These are phyloP conservation scores for Trametes elegans DNA, from an alignment of 768 basidiomycete genomes.

Conservation along the genomic window DNA sequence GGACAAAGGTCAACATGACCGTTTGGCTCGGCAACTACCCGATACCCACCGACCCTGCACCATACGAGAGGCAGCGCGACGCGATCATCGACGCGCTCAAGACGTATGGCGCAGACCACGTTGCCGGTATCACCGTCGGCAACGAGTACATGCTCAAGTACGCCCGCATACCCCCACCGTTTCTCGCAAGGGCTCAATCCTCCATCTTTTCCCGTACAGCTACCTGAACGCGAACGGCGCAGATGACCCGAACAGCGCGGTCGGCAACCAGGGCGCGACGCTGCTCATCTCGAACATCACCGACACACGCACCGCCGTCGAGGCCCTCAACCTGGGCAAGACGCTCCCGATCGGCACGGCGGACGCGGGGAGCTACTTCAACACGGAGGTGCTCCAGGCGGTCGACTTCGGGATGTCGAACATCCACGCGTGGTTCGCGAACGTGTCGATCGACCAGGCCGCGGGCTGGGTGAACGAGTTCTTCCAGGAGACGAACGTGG, in stretches of 20 bases:
- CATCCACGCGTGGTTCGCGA: conserved; percentile 95
- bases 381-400: conserved; percentile 56
- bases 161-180: conserved; percentile 19
- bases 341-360: conserved; percentile 71
- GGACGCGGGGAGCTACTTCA: conserved; percentile 88
- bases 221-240: conserved; percentile 50
- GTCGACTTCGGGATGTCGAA: conserved; percentile 86
- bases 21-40: conserved; percentile 78
- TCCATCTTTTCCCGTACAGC: conserved; percentile 34
- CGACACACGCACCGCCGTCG: conserved; percentile 59
- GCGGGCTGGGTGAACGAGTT: conserved; percentile 82
- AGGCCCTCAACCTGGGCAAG: conserved; percentile 54
- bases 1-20: conserved; percentile 83
- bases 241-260: conserved; percentile 53
- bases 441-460: conserved; percentile 59
- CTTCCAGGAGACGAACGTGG: conserved; percentile 68
- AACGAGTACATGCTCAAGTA: conserved; percentile 89
- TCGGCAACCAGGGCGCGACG: conserved; percentile 62
- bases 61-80: conserved; percentile 73
- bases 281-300: conserved; percentile 64
- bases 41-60: conserved; percentile 58
- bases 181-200: not conserved
- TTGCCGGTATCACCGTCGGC: conserved; percentile 85
- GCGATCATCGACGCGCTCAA: conserved; percentile 65
- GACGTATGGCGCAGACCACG: conserved; percentile 72